Conservation (phyloP, 306 rosid species). For the Quercus agrifolia region DNA sequence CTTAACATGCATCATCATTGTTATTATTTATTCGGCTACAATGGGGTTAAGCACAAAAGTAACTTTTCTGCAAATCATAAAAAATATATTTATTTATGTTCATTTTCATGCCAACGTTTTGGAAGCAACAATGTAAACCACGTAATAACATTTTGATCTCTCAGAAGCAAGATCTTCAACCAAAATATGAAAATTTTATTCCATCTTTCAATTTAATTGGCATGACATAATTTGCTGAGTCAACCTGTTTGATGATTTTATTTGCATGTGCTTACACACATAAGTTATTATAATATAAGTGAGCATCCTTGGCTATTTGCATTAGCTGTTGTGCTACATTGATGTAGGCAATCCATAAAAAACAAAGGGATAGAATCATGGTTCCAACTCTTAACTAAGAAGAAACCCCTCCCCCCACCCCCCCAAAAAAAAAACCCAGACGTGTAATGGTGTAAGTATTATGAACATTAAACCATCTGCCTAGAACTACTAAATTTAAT, state of each 20-base stretch:
- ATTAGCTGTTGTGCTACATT: neutral
- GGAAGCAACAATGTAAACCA: neutral
- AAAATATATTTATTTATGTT: neutral
- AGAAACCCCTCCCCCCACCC: neutral
- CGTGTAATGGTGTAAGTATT: neutral
- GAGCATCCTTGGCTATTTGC: neutral
- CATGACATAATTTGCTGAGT: neutral
- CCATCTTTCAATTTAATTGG: neutral
- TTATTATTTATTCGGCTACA: neutral
- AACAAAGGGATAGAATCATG: neutral
- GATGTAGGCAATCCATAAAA: neutral
- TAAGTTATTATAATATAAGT: neutral
- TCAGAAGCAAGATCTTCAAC: neutral
- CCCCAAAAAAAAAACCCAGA: too few relatives aligned
- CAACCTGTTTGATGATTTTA: neutral
- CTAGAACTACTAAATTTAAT: neutral
- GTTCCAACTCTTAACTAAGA: neutral
- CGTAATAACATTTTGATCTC: neutral
- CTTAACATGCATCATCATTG: neutral
- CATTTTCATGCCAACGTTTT: neutral
- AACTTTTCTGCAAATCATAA: neutral
- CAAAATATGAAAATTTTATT: neutral
- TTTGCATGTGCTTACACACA: neutral
- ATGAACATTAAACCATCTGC: neutral
- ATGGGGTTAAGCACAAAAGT: neutral